Evolutionary conservation across 1,284 basidiomycete species (phyloP).

Genomic region (Trichosporon sp.): DNA sequence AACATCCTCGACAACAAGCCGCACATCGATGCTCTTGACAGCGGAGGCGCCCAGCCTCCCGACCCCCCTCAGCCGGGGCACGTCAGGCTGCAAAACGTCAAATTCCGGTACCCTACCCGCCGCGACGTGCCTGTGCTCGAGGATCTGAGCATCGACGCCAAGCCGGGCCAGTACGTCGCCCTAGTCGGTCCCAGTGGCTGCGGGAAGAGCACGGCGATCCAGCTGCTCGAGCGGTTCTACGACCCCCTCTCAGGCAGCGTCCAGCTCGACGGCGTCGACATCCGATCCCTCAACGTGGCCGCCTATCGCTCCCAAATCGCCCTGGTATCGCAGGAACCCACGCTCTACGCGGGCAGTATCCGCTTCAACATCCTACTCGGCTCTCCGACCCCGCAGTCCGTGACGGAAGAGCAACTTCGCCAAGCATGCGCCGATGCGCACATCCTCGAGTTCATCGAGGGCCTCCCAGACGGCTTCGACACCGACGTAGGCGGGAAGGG

Average conservation of each 20-base stretch:
- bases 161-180: slow-evolving; percentile 84
- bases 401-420: slow-evolving; percentile 85
- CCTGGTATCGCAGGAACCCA: slow-evolving; percentile 91
- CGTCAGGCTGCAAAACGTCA: slow-evolving; percentile 75
- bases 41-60: slow-evolving; percentile 66
- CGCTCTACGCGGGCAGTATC: slow-evolving; percentile 82
- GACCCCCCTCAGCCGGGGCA: slow-evolving; percentile 64
- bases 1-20: slow-evolving; percentile 70
- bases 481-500: slow-evolving; percentile 94
- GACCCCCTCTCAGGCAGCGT: slow-evolving; percentile 57
- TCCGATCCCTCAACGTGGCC: slow-evolving; percentile 76
- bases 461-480: slow-evolving; percentile 85
- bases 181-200: slow-evolving; percentile 84
- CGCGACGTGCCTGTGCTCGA: slow-evolving; percentile 84
- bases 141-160: slow-evolving; percentile 73
- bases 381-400: slow-evolving; percentile 76
- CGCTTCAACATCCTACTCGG: slow-evolving; percentile 87
- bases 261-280: slow-evolving; percentile 73
- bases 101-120: slow-evolving; percentile 93
- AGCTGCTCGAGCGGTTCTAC: slow-evolving; percentile 63
- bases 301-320: slow-evolving; percentile 82
- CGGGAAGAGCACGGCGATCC: slow-evolving; percentile 62
- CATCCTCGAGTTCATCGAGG: slow-evolving; percentile 82
- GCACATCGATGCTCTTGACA: slow-evolving; percentile 78
- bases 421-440: slow-evolving; percentile 80